phyloP scores from a whole-genome alignment of 2,329 filamentous ascomycete genomes.

The Ascocoryne sarcoides region DNA sequence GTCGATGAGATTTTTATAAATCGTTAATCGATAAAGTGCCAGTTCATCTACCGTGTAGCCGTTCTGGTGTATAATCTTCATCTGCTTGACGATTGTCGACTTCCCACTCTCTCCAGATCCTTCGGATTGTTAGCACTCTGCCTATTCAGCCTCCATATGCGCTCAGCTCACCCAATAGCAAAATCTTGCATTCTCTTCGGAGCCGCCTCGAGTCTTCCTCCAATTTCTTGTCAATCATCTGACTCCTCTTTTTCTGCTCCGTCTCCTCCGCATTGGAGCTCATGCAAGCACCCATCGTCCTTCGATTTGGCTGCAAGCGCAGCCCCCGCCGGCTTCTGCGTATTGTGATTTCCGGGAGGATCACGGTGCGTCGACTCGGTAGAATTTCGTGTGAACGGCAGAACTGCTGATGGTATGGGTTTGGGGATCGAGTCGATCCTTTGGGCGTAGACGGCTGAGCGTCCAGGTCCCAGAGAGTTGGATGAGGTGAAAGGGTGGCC shows the following conservation, averaged over 20 bases:
- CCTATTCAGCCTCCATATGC: constrained; percentile 1
- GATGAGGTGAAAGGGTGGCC: no score
- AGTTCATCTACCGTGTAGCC: constrained; percentile 93
- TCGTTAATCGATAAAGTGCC: constrained; percentile 86
- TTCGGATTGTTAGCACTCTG: constrained; percentile 32
- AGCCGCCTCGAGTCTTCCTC: constrained; percentile 91
- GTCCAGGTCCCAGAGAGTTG: no score
- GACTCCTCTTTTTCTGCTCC: constrained; percentile 92
- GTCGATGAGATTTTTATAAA: constrained; percentile 97
- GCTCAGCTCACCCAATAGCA: constrained; percentile 68
- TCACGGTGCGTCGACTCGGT: neutral
- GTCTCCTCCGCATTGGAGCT: constrained; percentile 73
- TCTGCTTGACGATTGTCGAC: constrained; percentile 99
- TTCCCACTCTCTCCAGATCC: constrained; percentile 98
- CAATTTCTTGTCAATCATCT: constrained; percentile 86
- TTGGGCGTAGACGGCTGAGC: no score
- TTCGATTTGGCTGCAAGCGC: constrained; percentile 21
- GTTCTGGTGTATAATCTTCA: constrained; percentile 99
- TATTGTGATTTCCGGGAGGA: constrained; percentile 2
- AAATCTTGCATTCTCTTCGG: constrained; percentile 96
- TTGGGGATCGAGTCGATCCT: no score
- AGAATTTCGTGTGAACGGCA: neutral
- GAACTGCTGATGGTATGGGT: no score
- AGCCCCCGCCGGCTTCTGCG: constrained; percentile 11
- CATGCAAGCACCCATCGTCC: constrained; percentile 84